A percentile compares a stretch with the other conserved stretches of the same genome.
Evolutionary conservation across 192 early-diverging fungal genomes (phyloP).

Genomic region (Piromyces finnis): DNA sequence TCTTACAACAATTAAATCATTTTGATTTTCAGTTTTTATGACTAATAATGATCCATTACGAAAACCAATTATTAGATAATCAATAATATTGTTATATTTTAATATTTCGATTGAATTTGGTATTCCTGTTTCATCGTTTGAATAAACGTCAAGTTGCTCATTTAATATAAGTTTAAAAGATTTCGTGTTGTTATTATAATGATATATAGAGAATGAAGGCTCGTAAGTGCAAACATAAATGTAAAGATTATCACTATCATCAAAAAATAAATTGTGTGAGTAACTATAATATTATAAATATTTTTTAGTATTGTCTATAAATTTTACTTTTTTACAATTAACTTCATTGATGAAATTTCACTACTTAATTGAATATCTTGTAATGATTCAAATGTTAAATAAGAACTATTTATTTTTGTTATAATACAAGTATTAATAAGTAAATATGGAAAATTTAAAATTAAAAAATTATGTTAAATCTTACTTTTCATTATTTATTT

Average conservation of each 20-base stretch:
- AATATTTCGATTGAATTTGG: neutral
- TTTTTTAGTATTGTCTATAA: too few species aligned
- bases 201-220: neutral
- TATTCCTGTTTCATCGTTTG: neutral
- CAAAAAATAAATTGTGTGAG: too few species aligned
- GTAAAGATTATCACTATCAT: neutral
- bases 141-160: neutral
- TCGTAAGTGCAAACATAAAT: neutral
- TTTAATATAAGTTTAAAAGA: neutral
- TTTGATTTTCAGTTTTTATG: neutral
- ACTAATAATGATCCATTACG: neutral
- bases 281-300: too few species aligned
- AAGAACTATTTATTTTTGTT: neutral
- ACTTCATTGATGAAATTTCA: neutral
- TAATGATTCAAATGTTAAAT: neutral
- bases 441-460: too few species aligned
- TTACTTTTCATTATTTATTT: neutral
- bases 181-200: neutral
- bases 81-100: neutral
- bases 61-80: neutral
- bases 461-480: too few species aligned
- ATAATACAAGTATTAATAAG: too few species aligned
- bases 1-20: neutral
- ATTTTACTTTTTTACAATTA: neutral
- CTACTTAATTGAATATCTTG: neutral